Evolutionary conservation across 371 early-diverging fungal genomes (phyloP), one percentile per base, ranked within the genome.

Genomic region (Umbelopsis sp.): DNA sequence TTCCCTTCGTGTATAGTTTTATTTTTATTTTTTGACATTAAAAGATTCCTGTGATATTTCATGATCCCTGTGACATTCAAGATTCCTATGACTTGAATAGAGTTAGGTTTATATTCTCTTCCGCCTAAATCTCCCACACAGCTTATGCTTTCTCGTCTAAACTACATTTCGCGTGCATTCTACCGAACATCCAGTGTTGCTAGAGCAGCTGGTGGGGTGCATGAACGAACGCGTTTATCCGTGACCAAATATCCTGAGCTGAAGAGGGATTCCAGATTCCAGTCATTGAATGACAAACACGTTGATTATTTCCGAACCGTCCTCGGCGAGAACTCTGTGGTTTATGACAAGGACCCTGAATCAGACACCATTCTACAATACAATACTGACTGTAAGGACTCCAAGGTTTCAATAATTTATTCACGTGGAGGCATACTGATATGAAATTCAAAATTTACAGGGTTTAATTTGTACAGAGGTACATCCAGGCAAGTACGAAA

Each of bases 391-490:
- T 57, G 57, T 57, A 57, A 35, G 57, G 18, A 18, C 29, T 22
- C 10, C 18, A 11, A 18, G 57, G 3, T 35, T 4, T 10, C 11
- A 35, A 48, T 48, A 7, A 16, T 5, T 6, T 7, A 48, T n/a
- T 29, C 29, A 29, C 29, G 29, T 48, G 48, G 20, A 48, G 1
- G 10, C 18, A 7, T 18, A n/a, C 48, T 48, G 11, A 48, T 20
- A 7, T 37, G 57, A 57, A 57, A 57, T 57, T 22, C 22, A 22
- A 22, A 22, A 22, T 22, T 22, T 57, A 35, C n/a, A 57, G 57
- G 97, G 93, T 84, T 95, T 76, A 82, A 86, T 70, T 91, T 94
- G 75, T 96, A 93, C 79, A 79, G 89, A 14, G 97, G 97, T 3
- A 72, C 81, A 64, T 89, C 93, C 11, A 76, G 76, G 67, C 72